These are phyloP conservation scores for Rhizopogon rudus DNA, from an alignment of 768 basidiomycete species.

Conservation along the genomic window DNA sequence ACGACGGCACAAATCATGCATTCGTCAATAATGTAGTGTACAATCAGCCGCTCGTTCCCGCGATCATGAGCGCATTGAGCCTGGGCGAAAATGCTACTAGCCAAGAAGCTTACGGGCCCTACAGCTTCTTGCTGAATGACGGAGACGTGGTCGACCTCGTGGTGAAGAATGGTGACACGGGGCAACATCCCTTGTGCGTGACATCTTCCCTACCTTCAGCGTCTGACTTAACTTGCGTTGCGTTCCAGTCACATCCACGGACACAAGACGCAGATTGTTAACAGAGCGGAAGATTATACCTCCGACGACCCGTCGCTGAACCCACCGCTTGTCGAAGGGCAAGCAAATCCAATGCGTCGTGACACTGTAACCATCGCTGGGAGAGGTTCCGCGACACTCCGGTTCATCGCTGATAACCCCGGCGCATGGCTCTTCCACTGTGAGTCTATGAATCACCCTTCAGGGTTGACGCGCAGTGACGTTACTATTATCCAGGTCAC, in stretches of 20 bases:
- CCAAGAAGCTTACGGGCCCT: conserved; percentile 72
- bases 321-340: conserved; percentile 73
- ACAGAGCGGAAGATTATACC: conserved; percentile 63
- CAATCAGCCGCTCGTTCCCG: conserved; percentile 67
- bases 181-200: conserved; percentile 81
- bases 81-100: conserved; percentile 71
- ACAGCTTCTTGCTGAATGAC: conserved; percentile 71
- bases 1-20: conserved; percentile 82
- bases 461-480: neutral
- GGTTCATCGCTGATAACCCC: conserved; percentile 87
- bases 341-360: conserved; percentile 85
- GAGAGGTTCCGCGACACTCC: conserved; percentile 62
- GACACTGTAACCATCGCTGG: conserved; percentile 82
- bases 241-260: conserved; percentile 82
- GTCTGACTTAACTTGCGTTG: neutral
- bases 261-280: conserved; percentile 80
- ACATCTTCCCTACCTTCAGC: neutral
- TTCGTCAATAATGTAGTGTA: conserved; percentile 70
- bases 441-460: conserved; percentile 28
- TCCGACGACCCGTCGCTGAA: conserved; percentile 74
- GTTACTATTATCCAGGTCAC: conserved; percentile 44
- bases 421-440: conserved; percentile 87
- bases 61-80: conserved; percentile 69
- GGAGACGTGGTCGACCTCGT: conserved; percentile 75
- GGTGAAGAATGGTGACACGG: conserved; percentile 64